These are phyloP conservation scores for Aureobasidium sp. DNA, from an alignment of 2,329 filamentous ascomycete genomes.

Conservation along the genomic window DNA sequence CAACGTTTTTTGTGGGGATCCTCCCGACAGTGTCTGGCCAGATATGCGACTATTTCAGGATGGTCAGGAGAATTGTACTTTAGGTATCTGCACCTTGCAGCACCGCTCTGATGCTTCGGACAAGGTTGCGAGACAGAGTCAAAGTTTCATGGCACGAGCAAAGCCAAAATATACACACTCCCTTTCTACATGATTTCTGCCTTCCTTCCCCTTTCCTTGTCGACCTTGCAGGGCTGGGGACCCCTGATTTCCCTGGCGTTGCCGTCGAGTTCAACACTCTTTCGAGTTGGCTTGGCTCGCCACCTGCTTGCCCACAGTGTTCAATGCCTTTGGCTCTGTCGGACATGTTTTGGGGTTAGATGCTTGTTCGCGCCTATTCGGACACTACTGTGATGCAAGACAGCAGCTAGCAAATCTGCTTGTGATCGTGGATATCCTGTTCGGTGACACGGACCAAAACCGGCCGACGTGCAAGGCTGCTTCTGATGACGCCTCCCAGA, in stretches of 20 bases:
- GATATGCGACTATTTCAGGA: constrained; percentile 3
- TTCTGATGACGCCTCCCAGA: constrained; percentile 8
- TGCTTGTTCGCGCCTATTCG: neutral
- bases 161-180: neutral
- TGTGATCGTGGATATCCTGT: neutral
- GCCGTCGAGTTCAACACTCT: neutral
- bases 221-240: constrained; percentile 8
- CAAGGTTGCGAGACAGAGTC: neutral
- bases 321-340: neutral
- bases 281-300: neutral
- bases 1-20: constrained; percentile 1
- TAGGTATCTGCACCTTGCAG: neutral
- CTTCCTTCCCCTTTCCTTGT: constrained; percentile 10
- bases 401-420: neutral
- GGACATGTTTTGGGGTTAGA: neutral
- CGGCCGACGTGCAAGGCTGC: neutral
- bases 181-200: neutral
- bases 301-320: neutral
- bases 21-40: neutral
- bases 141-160: neutral
- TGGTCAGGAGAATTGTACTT: neutral
- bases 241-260: constrained; percentile 5
- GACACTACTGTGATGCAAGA: neutral
- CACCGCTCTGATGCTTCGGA: neutral
- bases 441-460: constrained; percentile 19